phyloP scores from a whole-genome alignment of 73 alveolate genomes.

The Tetrahymena elliotti region DNA sequence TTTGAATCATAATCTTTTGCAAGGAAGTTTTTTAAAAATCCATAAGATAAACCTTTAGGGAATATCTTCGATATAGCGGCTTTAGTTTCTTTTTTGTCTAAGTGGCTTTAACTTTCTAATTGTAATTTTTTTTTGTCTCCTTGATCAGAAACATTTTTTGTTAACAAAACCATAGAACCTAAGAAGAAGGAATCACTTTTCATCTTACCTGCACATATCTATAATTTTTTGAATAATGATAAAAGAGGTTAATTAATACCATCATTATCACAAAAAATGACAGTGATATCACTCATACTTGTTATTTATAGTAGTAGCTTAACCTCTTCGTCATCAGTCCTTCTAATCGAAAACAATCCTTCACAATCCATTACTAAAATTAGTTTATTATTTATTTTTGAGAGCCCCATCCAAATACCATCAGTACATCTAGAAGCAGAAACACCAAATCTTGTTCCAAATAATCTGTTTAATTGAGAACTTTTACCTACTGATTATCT shows the following conservation, averaged over 20 bases:
- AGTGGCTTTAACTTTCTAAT: background rate
- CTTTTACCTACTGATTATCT: conserved; percentile 60
- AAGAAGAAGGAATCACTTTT: background rate
- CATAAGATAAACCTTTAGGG: too few relatives aligned
- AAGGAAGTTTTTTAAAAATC: too few relatives aligned
- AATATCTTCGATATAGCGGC: too few relatives aligned
- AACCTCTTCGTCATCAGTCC: conserved; percentile 58
- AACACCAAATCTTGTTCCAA: conserved; percentile 67
- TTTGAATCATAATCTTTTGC: too few relatives aligned
- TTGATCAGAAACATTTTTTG: background rate
- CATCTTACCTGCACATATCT: background rate
- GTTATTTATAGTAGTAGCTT: conserved; percentile 44
- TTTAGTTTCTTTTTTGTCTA: too few relatives aligned
- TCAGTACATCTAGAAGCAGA: conserved; percentile 72
- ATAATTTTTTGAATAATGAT: too few relatives aligned
- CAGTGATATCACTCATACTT: conserved; percentile 49
- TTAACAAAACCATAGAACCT: background rate
- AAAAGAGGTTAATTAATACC: background rate
- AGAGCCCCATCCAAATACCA: conserved; percentile 63
- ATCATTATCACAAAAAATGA: conserved; percentile 44
- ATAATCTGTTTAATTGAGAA: conserved; percentile 52
- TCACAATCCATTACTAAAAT: conserved; percentile 64
- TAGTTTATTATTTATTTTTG: background rate
- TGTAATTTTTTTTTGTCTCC: background rate
- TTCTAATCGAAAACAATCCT: conserved; percentile 53